A percentile compares a stretch with the other conserved stretches of the same genome.
Conservation (phyloP, 1,284 basidiomycete genomes). For the Fomitopsis pinicola region DNA sequence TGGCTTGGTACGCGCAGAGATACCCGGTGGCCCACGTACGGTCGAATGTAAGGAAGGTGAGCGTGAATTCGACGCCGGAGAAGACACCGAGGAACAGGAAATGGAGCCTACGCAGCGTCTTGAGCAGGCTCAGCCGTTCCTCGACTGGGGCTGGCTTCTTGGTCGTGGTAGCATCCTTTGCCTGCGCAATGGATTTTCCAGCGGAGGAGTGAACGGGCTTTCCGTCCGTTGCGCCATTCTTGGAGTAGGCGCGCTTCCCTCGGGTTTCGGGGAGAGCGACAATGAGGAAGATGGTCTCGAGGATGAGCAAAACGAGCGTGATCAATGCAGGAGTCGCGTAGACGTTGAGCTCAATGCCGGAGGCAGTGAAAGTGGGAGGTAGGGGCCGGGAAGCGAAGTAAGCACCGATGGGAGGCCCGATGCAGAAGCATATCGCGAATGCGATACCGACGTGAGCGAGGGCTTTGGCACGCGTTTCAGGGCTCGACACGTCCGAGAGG, state of each 20-base stretch:
- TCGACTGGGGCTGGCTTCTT: slow-evolving; percentile 26
- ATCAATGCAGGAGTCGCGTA: slow-evolving; percentile 83
- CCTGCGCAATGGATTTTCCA: slow-evolving; percentile 8
- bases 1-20: background rate
- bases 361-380: slow-evolving; percentile 49
- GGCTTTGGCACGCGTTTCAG: slow-evolving; percentile 73
- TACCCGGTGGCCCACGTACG: slow-evolving; percentile 41
- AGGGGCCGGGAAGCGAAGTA: slow-evolving; percentile 75
- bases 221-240: slow-evolving; percentile 21
- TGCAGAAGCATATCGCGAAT: slow-evolving; percentile 89
- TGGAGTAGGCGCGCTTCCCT: slow-evolving; percentile 33
- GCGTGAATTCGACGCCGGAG: slow-evolving; percentile 89
- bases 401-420: slow-evolving; percentile 79
- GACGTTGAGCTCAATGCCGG: slow-evolving; percentile 72
- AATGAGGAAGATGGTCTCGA: slow-evolving; percentile 70
- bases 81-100: slow-evolving; percentile 84
- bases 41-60: slow-evolving; percentile 88
- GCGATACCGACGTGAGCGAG: slow-evolving; percentile 92
- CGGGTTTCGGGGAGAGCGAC: slow-evolving; percentile 78
- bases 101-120: slow-evolving; percentile 61
- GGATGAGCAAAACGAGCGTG: slow-evolving; percentile 64
- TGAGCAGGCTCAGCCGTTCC: slow-evolving; percentile 48
- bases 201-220: slow-evolving; percentile 11
- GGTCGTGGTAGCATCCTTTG: background rate
- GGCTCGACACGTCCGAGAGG: slow-evolving; percentile 81